Evolutionary conservation across 2,329 filamentous ascomycete species (phyloP).

Genomic region (Periconia sp.): DNA sequence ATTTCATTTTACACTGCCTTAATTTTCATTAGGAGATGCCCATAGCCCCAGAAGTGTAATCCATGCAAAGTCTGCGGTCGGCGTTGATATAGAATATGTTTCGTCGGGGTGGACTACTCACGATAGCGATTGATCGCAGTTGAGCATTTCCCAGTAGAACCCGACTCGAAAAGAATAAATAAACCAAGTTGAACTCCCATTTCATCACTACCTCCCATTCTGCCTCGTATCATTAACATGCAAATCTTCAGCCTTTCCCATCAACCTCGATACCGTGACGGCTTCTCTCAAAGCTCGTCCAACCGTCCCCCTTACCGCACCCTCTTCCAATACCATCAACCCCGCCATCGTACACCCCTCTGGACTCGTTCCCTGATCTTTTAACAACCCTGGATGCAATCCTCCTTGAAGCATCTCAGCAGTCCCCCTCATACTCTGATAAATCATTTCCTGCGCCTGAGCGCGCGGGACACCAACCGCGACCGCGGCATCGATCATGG

Average conservation of each 20-base stretch:
- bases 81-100: no score
- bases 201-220: no score
- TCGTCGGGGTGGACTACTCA: no score
- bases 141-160: no score
- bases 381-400: constrained; percentile 28
- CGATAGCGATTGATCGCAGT: no score
- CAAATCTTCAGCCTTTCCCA: constrained; percentile 36
- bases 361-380: constrained; percentile 32
- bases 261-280: constrained; percentile 49
- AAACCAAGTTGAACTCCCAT: no score
- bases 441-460: constrained; percentile 30
- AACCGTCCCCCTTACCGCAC: constrained; percentile 26
- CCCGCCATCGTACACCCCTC: constrained; percentile 39
- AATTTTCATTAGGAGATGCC: no score
- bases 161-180: no score
- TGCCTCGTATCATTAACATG: constrained; percentile 49
- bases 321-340: constrained; percentile 37
- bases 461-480: constrained; percentile 29
- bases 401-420: constrained; percentile 34
- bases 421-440: constrained; percentile 34
- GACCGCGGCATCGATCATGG: constrained; percentile 33
- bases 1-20: no score
- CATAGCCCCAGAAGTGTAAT: no score
- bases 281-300: constrained; percentile 49
- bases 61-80: no score